A percentile compares a stretch with the other conserved stretches of the same genome.
phyloP scores from a whole-genome alignment of 2,329 filamentous ascomycete genomes.

The Decorospora gaudefroyi region DNA sequence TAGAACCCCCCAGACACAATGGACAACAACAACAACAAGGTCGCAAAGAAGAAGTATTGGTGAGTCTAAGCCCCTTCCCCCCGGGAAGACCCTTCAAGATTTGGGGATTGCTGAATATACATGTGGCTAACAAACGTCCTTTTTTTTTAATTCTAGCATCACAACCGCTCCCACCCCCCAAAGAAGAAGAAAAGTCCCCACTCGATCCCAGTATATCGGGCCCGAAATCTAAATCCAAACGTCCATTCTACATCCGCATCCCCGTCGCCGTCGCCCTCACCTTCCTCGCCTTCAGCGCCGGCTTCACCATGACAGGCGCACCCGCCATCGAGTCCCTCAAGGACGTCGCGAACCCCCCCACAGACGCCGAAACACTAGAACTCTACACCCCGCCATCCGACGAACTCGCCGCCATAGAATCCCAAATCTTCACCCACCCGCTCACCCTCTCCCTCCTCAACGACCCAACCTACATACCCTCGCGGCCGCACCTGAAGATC shows the following conservation, averaged over 20 bases:
- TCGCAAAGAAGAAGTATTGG: neutral
- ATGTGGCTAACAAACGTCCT: conserved; percentile 7
- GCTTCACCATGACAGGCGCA: conserved; percentile 62
- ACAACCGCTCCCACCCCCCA: conserved; percentile 15
- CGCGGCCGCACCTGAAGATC: conserved; percentile 85
- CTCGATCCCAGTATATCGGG: too few species aligned
- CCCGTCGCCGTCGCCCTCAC: conserved; percentile 54
- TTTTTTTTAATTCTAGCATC: too few species aligned
- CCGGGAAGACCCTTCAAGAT: too few species aligned
- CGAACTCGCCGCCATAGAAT: conserved; percentile 64
- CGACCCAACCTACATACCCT: conserved; percentile 70
- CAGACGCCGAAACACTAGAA: conserved; percentile 73
- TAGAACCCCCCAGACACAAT: neutral
- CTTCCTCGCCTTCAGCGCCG: conserved; percentile 56
- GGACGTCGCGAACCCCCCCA: conserved; percentile 59
- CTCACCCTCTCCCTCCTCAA: conserved; percentile 70
- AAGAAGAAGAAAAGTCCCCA: too few species aligned
- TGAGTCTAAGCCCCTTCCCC: too few species aligned
- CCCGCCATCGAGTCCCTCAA: conserved; percentile 58
- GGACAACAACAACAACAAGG: neutral
- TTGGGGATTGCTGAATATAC: too few species aligned
- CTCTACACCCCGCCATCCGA: conserved; percentile 64
- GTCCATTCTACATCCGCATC: conserved; percentile 44
- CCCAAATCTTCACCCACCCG: conserved; percentile 74
- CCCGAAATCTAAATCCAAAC: conserved; percentile 11